Evolutionary conservation across 2,329 filamentous ascomycete genomes (phyloP).

Genomic region (Aspergillus candidus): DNA sequence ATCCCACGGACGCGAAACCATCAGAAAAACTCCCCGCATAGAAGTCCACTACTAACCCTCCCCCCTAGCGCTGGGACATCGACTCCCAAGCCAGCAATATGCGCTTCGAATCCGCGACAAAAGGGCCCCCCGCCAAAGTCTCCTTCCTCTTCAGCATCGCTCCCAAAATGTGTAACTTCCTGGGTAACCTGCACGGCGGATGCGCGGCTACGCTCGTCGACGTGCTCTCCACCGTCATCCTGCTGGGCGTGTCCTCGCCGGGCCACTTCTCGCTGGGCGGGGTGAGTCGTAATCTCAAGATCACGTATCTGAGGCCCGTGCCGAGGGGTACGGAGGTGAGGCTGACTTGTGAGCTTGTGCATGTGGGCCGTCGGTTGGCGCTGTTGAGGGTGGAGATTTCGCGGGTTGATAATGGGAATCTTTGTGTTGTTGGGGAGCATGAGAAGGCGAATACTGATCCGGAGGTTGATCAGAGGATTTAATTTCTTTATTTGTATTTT

Average conservation of each 20-base stretch:
- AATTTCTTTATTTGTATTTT: not conserved
- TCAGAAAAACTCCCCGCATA: not conserved
- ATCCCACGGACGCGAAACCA: not conserved
- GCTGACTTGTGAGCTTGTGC: slow-evolving; percentile 54
- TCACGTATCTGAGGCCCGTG: slow-evolving; percentile 62
- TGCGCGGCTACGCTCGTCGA: slow-evolving; percentile 64
- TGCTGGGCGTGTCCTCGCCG: slow-evolving; percentile 51
- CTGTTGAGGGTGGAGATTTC: slow-evolving; percentile 52
- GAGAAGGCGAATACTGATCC: slow-evolving; percentile 59
- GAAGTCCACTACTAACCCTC: not conserved
- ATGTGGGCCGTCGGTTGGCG: slow-evolving; percentile 51
- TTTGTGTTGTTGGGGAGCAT: slow-evolving; percentile 58
- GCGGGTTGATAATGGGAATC: slow-evolving; percentile 46
- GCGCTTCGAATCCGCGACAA: slow-evolving; percentile 34
- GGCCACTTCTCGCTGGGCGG: slow-evolving; percentile 59
- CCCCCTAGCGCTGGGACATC: slow-evolving; percentile 27
- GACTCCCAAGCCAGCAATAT: slow-evolving; percentile 24
- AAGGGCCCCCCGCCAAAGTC: slow-evolving; percentile 28
- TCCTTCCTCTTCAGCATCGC: slow-evolving; percentile 56
- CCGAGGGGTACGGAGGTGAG: slow-evolving; percentile 47
- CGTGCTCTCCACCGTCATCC: slow-evolving; percentile 54
- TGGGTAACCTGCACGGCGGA: slow-evolving; percentile 91
- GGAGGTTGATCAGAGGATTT: slow-evolving; percentile 17
- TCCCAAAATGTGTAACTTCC: slow-evolving; percentile 78
- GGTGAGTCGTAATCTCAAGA: slow-evolving; percentile 59